These are phyloP conservation scores for Pinus taeda DNA, from an alignment of 75 land plant genomes.

Conservation along the genomic window DNA sequence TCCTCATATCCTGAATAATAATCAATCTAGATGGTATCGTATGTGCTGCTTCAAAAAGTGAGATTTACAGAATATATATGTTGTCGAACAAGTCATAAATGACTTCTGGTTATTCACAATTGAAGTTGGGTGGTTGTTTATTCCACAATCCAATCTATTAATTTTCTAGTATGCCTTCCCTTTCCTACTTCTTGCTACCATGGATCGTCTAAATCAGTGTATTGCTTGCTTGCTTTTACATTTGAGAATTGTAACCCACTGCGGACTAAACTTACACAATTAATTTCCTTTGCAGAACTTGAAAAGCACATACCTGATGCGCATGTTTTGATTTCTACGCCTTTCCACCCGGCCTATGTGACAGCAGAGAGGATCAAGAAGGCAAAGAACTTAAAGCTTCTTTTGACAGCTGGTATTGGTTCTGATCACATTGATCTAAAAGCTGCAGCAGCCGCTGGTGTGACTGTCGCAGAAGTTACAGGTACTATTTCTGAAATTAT, in stretches of 20 bases:
- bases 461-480: constrained; percentile 93
- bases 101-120: too few species aligned
- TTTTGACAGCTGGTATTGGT: constrained; percentile 94
- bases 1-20: too few species aligned
- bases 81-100: too few species aligned
- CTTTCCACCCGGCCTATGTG: constrained; percentile 96
- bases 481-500: constrained; percentile 10
- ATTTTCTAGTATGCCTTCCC: too few species aligned
- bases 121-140: too few species aligned
- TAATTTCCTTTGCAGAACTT: constrained; percentile 48
- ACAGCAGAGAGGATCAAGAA: constrained; percentile 87
- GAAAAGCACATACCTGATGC: constrained; percentile 83
- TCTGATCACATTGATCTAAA: constrained; percentile 93
- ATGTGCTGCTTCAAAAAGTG: too few species aligned
- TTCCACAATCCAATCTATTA: neutral
- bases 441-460: constrained; percentile 79
- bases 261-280: neutral
- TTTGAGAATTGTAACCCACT: neutral
- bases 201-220: too few species aligned
- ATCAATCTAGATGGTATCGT: too few species aligned
- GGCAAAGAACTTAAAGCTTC: constrained; percentile 80
- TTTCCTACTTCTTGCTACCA: too few species aligned
- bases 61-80: too few species aligned
- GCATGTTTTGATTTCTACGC: constrained; percentile 85
- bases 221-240: too few species aligned